Evolutionary conservation across 2,329 filamentous ascomycete species (phyloP), one percentile per base, ranked within the genome.

Genomic region (Blastomyces gilchristii): DNA sequence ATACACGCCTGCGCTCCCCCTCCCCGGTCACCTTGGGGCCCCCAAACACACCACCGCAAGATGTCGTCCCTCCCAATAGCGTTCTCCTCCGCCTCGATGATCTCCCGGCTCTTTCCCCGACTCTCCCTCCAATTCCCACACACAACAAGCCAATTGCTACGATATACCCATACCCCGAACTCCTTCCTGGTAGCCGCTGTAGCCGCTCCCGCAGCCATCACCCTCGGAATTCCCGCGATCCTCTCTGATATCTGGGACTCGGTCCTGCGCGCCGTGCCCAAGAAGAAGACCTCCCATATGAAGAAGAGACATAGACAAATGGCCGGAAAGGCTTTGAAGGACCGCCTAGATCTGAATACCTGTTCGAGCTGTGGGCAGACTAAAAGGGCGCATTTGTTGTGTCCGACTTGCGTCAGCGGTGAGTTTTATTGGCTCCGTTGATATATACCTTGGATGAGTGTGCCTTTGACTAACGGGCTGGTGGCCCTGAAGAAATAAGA

Each of bases 211-310:
- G 22, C 53, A 25, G n/a, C 80, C 49, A 79, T 90, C 67, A 81
- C 77, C 31, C 75, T 85, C 68, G 84, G 80, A 59, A 80, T 92
- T 60, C 87, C 89, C 6, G 83, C 83, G 5, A 73, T 91, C n/a
- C 78, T 96, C 28, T 86, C 85, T 63, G 89, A 89, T 66, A 86
- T 99, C 71, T 97, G 93, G 93, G 93, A 97, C 69, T 91, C 90
- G 6, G 84, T 99, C 56, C 82, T 99, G 68, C 87, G 87, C 68
- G 94, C 94, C 0, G 94, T 97, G 18, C 94, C 94, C 5, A 99
- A 99, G 83, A 97, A 96, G 81, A 99, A 97, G 84, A 95, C 91
- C 43, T 97, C 93, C 52, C 91, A 99, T 76, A 90, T 90, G 81
- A 96, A 94, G 81, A 96, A 91, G 82, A 85, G 94, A 69, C 87